Evolutionary conservation across 169 alveolate species (phyloP).

Genomic region (Eimeria acervulina): DNA sequence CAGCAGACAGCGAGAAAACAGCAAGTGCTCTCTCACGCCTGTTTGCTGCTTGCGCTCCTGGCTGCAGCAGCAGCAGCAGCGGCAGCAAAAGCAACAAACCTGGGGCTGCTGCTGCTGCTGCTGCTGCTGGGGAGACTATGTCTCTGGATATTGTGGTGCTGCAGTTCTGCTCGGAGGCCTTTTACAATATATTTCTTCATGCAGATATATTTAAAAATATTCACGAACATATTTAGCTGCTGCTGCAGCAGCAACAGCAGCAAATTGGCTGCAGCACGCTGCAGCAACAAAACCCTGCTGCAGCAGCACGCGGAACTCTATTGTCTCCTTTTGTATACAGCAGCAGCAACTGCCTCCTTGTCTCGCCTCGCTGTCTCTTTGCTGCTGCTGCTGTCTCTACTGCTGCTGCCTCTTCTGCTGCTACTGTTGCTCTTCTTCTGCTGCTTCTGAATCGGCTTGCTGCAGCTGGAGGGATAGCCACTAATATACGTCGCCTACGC

Average conservation of each 20-base stretch:
- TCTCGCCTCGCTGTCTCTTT: not conserved
- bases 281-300: not conserved
- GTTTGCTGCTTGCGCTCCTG: not conserved
- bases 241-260: not conserved
- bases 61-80: slow-evolving; percentile 3
- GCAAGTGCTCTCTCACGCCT: not conserved
- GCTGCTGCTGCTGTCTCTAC: not conserved
- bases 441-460: not conserved
- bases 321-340: not conserved
- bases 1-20: not conserved
- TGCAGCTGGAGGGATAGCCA: not conserved
- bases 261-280: not conserved
- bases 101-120: no score
- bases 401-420: no score
- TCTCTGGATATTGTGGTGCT: not conserved
- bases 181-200: not conserved
- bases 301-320: not conserved
- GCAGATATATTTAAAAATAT: slow-evolving; percentile 10
- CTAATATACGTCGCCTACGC: not conserved
- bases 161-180: not conserved
- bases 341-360: no score
- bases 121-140: not conserved
- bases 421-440: not conserved
- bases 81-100: not conserved
- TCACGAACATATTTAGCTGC: not conserved